Percentiles rank a stretch among this genome's conserved stretches.
Conservation (phyloP, 192 early-diverging fungal species). For the Gamsiella multidivaricata region DNA sequence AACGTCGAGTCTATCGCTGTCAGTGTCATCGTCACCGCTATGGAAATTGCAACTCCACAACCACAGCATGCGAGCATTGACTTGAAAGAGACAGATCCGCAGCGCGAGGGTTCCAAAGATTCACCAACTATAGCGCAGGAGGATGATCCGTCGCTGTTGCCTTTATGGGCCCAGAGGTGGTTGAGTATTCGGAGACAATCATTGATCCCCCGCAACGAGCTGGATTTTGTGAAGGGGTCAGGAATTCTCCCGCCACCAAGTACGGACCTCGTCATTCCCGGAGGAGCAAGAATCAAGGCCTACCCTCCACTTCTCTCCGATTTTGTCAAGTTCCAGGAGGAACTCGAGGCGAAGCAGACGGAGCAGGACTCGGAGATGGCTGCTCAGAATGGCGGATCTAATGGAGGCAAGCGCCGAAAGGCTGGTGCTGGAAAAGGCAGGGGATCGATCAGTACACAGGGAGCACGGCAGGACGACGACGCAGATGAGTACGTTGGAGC, state of each 20-base stretch:
- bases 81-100: neutral
- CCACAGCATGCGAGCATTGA: neutral
- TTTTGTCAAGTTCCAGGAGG: slow-evolving; percentile 11
- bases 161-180: slow-evolving; percentile 28
- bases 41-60: neutral
- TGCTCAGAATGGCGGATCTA: neutral
- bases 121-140: neutral
- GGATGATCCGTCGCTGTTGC: neutral
- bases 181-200: slow-evolving; percentile 32
- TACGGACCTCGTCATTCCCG: slow-evolving; percentile 16
- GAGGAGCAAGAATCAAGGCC: slow-evolving; percentile 24
- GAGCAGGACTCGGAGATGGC: neutral
- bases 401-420: slow-evolving; percentile 1
- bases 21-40: neutral
- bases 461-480: neutral
- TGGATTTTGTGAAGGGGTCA: slow-evolving; percentile 29
- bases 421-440: neutral
- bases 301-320: slow-evolving; percentile 38
- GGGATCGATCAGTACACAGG: neutral
- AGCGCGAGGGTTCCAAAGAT: neutral
- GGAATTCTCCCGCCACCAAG: slow-evolving; percentile 24
- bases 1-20: neutral
- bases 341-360: neutral
- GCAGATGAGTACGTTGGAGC: neutral
- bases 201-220: slow-evolving; percentile 18